A percentile compares a stretch with the other conserved stretches of the same genome.
Conservation (phyloP, 768 basidiomycete genomes). For the Trametes villosa region DNA sequence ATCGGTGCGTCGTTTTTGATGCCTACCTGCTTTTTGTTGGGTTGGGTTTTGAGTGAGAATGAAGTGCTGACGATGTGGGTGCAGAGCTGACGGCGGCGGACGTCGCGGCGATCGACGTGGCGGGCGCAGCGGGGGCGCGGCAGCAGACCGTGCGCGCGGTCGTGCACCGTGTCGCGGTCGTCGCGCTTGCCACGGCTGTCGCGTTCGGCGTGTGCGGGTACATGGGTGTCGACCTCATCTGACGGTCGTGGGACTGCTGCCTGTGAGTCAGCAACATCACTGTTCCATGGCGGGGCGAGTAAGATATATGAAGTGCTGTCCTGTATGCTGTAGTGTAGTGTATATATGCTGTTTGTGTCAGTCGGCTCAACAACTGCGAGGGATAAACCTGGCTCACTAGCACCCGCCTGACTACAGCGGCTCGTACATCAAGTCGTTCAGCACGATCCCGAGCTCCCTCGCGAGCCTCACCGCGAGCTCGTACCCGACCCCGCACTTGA, state of each 20-base stretch:
- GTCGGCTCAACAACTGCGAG: neutral
- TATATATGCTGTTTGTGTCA: neutral
- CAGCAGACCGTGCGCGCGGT: conserved; percentile 25
- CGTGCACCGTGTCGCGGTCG: conserved; percentile 25
- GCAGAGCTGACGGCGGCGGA: conserved; percentile 56
- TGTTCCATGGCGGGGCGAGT: neutral
- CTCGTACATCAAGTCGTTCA: conserved; percentile 76
- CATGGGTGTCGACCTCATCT: conserved; percentile 28
- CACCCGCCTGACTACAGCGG: neutral
- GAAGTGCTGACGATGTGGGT: neutral
- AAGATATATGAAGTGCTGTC: neutral
- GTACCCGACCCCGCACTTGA: conserved; percentile 74
- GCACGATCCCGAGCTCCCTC: conserved; percentile 57
- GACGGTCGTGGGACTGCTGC: neutral
- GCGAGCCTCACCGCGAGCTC: conserved; percentile 59
- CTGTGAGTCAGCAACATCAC: too few relatives aligned
- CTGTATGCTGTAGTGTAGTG: neutral
- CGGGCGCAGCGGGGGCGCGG: conserved; percentile 49
- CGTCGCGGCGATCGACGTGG: conserved; percentile 58
- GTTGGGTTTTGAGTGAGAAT: neutral
- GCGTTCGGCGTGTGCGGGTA: conserved; percentile 29
- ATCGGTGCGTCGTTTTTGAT: conserved; percentile 44
- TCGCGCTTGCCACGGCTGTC: conserved; percentile 27
- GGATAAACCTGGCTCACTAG: neutral
- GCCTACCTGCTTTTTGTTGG: neutral